phyloP scores from a whole-genome alignment of 2,329 filamentous ascomycete genomes.

The Aureobasidium sp. region DNA sequence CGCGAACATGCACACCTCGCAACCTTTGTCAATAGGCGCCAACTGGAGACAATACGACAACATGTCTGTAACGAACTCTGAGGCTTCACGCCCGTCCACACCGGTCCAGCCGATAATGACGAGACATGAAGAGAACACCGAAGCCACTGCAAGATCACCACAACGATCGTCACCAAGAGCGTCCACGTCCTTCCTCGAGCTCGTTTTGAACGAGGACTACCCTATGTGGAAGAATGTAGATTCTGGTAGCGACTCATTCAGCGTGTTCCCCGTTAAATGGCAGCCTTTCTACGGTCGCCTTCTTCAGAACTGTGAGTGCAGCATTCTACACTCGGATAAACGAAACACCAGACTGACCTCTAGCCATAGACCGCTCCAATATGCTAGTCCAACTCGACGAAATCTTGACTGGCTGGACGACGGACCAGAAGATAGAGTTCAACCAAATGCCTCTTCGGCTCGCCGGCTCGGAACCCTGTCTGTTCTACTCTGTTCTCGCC shows the following conservation, averaged over 20 bases:
- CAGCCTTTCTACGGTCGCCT: slow-evolving; percentile 3
- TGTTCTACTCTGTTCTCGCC: slow-evolving; percentile 3
- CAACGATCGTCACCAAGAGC: not conserved
- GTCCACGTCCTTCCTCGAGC: not conserved
- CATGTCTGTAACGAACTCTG: not conserved
- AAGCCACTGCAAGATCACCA: not conserved
- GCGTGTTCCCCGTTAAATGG: slow-evolving; percentile 6
- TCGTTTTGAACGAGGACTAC: slow-evolving; percentile 5
- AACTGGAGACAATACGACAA: slow-evolving; percentile 1
- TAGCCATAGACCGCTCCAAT: not conserved
- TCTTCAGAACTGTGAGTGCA: not conserved
- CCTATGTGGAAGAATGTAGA: not conserved
- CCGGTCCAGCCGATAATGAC: not conserved
- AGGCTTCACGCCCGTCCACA: not conserved
- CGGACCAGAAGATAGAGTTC: not conserved
- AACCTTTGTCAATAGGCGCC: not conserved
- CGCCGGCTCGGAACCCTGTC: not conserved
- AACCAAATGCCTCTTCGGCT: not conserved
- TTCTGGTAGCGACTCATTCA: not conserved
- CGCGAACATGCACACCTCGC: not conserved
- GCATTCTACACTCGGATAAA: not conserved
- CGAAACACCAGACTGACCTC: not conserved
- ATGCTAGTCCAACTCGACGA: slow-evolving; percentile 4
- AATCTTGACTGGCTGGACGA: not conserved
- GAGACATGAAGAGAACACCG: not conserved